Percentiles rank a stretch among this genome's conserved stretches.
These are phyloP conservation scores for Silybum marianum DNA, from an alignment of 129 eudicot genomes.

Conservation along the genomic window DNA sequence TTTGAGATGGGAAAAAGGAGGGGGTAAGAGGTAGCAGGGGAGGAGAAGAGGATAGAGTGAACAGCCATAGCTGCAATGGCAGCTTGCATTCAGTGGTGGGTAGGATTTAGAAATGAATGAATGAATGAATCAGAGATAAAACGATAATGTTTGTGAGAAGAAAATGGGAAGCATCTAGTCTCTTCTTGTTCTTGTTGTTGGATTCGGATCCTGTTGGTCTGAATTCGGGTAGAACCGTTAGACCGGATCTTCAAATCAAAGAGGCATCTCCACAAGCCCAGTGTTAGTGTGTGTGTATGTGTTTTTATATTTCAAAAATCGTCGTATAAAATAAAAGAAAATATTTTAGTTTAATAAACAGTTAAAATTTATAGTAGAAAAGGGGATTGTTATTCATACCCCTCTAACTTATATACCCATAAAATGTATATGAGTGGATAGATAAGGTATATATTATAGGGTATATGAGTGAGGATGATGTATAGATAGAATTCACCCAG, in stretches of 20 bases:
- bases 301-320: no score
- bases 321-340: no score
- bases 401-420: no score
- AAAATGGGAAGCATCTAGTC: neutral
- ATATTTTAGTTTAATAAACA: no score
- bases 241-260: neutral
- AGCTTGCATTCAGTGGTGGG: slow-evolving; percentile 51
- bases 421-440: no score
- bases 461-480: no score
- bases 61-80: slow-evolving; percentile 82
- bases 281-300: no score
- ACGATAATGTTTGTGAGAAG: slow-evolving; percentile 44
- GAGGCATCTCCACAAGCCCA: neutral
- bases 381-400: no score
- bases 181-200: slow-evolving; percentile 1
- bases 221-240: slow-evolving; percentile 23
- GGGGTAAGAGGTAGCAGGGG: slow-evolving; percentile 30
- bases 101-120: neutral
- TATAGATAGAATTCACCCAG: no score
- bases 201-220: slow-evolving; percentile 24
- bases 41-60: slow-evolving; percentile 56
- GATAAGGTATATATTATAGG: no score
- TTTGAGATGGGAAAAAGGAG: slow-evolving; percentile 47
- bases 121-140: slow-evolving; percentile 9
- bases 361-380: no score